Conservation (phyloP, 495 filamentous ascomycete species). For the Letharia lupina region DNA sequence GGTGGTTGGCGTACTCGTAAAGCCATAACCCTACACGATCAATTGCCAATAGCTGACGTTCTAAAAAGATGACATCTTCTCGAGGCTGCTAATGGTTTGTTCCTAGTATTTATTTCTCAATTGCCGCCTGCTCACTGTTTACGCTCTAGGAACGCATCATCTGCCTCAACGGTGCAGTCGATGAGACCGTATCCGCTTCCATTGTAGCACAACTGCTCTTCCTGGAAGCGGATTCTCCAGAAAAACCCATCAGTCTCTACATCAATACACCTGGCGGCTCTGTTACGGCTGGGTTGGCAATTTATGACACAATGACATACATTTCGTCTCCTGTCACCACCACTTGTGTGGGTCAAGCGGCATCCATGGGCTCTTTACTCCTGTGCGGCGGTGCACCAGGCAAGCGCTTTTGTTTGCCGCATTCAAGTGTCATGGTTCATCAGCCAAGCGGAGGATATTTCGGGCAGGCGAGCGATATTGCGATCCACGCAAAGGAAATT, state of each 20-base stretch:
- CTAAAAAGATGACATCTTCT: constrained; percentile 70
- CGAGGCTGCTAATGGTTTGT: constrained; percentile 62
- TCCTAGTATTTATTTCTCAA: not conserved
- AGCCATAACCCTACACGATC: constrained; percentile 29
- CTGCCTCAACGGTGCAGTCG: constrained; percentile 85
- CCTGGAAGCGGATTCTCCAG: constrained; percentile 92
- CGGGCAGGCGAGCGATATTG: constrained; percentile 85
- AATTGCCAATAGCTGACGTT: constrained; percentile 24
- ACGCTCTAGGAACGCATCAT: constrained; percentile 74
- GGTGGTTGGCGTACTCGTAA: constrained; percentile 85
- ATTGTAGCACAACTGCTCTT: constrained; percentile 94
- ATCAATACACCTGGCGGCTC: constrained; percentile 94
- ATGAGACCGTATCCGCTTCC: constrained; percentile 78
- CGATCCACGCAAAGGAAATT: constrained; percentile 96
- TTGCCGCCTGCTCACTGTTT: constrained; percentile 11
- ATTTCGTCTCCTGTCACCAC: constrained; percentile 87
- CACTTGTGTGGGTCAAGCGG: constrained; percentile 90
- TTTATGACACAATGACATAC: constrained; percentile 99
- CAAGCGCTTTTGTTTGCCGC: constrained; percentile 79
- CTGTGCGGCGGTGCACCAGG: constrained; percentile 80
- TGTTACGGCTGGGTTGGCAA: constrained; percentile 90
- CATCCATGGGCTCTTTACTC: constrained; percentile 86
- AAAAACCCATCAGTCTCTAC: constrained; percentile 92
- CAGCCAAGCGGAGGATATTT: constrained; percentile 87
- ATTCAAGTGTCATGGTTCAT: constrained; percentile 92